phyloP scores from a whole-genome alignment of 2,329 filamentous ascomycete genomes.

The Bipolaris sorokiniana region DNA sequence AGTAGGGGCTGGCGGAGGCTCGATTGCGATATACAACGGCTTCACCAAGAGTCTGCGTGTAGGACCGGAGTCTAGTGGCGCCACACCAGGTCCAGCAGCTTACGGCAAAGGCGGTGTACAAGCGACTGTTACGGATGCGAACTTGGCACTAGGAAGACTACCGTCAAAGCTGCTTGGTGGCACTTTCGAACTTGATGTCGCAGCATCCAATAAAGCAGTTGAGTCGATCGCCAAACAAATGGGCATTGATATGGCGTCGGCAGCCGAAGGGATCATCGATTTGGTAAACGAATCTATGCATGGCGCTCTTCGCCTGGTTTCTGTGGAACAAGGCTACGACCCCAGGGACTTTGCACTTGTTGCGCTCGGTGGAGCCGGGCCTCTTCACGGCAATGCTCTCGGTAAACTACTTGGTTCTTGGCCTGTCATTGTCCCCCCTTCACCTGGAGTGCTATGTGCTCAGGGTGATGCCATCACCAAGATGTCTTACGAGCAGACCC shows the following conservation, averaged over 20 bases:
- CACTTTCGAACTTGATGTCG: slow-evolving; percentile 53
- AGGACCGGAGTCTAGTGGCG: slow-evolving; percentile 59
- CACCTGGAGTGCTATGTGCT: slow-evolving; percentile 58
- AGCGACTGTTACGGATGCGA: slow-evolving; percentile 59
- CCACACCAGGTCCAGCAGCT: slow-evolving; percentile 57
- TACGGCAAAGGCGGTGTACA: slow-evolving; percentile 56
- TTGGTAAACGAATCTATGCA: slow-evolving; percentile 61
- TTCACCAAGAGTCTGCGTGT: slow-evolving; percentile 58
- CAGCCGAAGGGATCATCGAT: slow-evolving; percentile 58
- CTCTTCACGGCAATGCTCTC: slow-evolving; percentile 59
- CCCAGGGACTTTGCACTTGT: slow-evolving; percentile 59
- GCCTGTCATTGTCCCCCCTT: slow-evolving; percentile 61
- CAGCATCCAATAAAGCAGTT: slow-evolving; percentile 52
- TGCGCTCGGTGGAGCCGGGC: slow-evolving; percentile 59
- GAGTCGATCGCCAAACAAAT: slow-evolving; percentile 55
- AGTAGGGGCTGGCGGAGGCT: slow-evolving; percentile 59
- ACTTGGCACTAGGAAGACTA: slow-evolving; percentile 56
- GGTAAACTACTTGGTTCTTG: slow-evolving; percentile 58
- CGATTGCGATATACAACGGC: slow-evolving; percentile 56
- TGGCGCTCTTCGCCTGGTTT: slow-evolving; percentile 58
- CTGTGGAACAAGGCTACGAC: slow-evolving; percentile 60
- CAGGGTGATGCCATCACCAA: slow-evolving; percentile 59
- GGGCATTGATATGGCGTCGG: slow-evolving; percentile 51
- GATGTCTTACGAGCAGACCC: slow-evolving; percentile 56
- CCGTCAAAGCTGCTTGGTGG: slow-evolving; percentile 56